Evolutionary conservation across 2,329 filamentous ascomycete species (phyloP).

Genomic region (Daldinia sp.): DNA sequence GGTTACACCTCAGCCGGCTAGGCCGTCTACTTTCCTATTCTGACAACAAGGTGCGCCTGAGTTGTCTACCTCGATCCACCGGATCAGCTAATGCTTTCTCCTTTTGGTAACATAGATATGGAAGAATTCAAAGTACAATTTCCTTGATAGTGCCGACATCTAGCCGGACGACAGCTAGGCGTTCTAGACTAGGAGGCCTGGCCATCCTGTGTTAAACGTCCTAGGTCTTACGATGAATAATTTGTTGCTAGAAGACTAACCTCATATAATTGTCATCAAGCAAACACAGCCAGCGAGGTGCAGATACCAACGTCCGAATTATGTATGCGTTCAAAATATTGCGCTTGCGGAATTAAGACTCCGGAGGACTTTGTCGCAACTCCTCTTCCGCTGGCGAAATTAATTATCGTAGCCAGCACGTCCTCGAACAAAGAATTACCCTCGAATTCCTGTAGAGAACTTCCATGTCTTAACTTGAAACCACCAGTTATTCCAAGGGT

Average conservation of each 20-base stretch:
- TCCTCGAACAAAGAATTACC: constrained; percentile 2
- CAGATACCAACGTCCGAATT: constrained; percentile 7
- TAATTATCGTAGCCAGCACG: not conserved
- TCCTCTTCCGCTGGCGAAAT: constrained; percentile 21
- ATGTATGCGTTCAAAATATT: not conserved
- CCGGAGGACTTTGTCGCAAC: constrained; percentile 27
- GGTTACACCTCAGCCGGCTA: constrained; percentile 23
- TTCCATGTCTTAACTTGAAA: constrained; percentile 23
- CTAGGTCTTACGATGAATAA: constrained; percentile 14
- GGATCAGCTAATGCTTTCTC: constrained; percentile 18
- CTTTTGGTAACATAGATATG: constrained; percentile 29
- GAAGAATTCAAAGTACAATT: constrained; percentile 38
- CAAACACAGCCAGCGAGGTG: not conserved
- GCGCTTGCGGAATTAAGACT: constrained; percentile 27
- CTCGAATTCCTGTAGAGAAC: constrained; percentile 10
- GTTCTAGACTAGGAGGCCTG: constrained; percentile 32
- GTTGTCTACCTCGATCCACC: constrained; percentile 31
- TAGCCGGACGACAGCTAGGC: constrained; percentile 21
- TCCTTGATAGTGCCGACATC: constrained; percentile 33
- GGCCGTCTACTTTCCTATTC: constrained; percentile 32
- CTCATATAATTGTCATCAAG: constrained; percentile 15
- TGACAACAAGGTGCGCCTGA: constrained; percentile 26
- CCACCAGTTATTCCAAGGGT: constrained; percentile 23
- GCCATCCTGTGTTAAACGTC: constrained; percentile 6
- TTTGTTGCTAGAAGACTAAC: constrained; percentile 8